Base-by-base conservation (phyloP, 805 yeast genomes). In the Yamadazyma philogaea region DNA sequence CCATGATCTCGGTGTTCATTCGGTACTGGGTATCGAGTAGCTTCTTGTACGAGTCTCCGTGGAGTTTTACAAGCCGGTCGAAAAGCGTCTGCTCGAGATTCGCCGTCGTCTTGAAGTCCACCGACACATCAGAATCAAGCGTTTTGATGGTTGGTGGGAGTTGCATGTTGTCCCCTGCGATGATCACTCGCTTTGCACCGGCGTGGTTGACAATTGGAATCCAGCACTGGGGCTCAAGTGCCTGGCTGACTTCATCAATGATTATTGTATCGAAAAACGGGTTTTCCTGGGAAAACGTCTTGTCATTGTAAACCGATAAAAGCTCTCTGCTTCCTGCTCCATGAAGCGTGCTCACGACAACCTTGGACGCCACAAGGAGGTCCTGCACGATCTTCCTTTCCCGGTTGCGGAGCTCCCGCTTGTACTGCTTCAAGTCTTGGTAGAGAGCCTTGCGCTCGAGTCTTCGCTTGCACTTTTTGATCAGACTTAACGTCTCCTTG, bases 151-250 rank as follows among this genome's bases (percentile, higher is more conserved):
- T 87, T 2, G 99, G 97, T 0, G 98, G 91, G 24, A 91, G 68
- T 61, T 91, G 99, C 64, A 80, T 80, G 55, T 90, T 84, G 58
- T 91, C 99, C 40, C 99, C 99, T 0, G 98, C 97, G 18, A 91
- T 73, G 1, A 91, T 77, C 18, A 91, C 60, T 41, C 81, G 74
- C 27, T 72, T 70, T 32, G 78, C 17, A 7, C 79, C 73, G 11
- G 73, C 63, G 53, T 86, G 91, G 30, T 77, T 75, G 3, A 88
- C 70, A 6, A 93, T 47, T 0, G 99, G 97, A 18, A 91, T 89
- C 97, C 97, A 90, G 55, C 97, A 89, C 51, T 91, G 96, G 1
- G 97, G 96, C 55, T 91, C 96, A 42, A 91, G 64, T 8, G 96
- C 76, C 60, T 91, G 99, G 0, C 97, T 88, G 0, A 91, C 96